These are phyloP conservation scores for Pontederia crassipes DNA, from an alignment of 176 grass and related monocot species.

Conservation along the genomic window DNA sequence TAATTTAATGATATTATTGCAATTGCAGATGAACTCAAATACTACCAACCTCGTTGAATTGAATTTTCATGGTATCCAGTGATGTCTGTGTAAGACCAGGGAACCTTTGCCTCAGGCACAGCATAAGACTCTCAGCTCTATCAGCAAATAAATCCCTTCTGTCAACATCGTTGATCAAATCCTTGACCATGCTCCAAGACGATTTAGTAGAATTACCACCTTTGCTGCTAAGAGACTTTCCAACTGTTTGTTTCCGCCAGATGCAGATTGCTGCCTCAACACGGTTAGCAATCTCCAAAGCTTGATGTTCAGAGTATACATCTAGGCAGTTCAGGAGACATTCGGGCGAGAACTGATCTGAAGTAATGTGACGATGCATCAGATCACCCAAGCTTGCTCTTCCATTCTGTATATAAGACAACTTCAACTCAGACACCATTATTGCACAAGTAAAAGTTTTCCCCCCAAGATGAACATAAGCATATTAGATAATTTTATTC, in stretches of 20 bases:
- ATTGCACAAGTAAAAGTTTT: too few relatives aligned
- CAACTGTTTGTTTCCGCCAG: slow-evolving; percentile 59
- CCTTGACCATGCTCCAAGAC: slow-evolving; percentile 66
- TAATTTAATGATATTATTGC: background rate
- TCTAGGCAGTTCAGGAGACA: slow-evolving; percentile 62
- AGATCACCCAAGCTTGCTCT: slow-evolving; percentile 58
- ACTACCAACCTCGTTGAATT: slow-evolving; percentile 76
- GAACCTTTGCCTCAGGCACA: slow-evolving; percentile 83
- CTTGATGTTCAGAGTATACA: slow-evolving; percentile 70
- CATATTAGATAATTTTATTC: too few relatives aligned
- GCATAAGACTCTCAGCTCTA: slow-evolving; percentile 55
- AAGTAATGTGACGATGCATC: slow-evolving; percentile 67
- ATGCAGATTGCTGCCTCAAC: slow-evolving; percentile 60
- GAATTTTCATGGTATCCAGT: slow-evolving; percentile 84
- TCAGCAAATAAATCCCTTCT: slow-evolving; percentile 69
- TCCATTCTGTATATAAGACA: slow-evolving; percentile 34
- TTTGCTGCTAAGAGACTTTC: background rate
- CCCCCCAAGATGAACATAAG: too few relatives aligned
- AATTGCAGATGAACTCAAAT: background rate
- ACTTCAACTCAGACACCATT: background rate
- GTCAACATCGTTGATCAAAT: slow-evolving; percentile 48
- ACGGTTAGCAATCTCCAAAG: slow-evolving; percentile 75
- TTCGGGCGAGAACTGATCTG: slow-evolving; percentile 70
- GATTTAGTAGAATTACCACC: slow-evolving; percentile 37
- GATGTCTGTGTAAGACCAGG: slow-evolving; percentile 80